Conservation (phyloP, 495 filamentous ascomycete species). For the Pyrenopolyporus hunteri region DNA sequence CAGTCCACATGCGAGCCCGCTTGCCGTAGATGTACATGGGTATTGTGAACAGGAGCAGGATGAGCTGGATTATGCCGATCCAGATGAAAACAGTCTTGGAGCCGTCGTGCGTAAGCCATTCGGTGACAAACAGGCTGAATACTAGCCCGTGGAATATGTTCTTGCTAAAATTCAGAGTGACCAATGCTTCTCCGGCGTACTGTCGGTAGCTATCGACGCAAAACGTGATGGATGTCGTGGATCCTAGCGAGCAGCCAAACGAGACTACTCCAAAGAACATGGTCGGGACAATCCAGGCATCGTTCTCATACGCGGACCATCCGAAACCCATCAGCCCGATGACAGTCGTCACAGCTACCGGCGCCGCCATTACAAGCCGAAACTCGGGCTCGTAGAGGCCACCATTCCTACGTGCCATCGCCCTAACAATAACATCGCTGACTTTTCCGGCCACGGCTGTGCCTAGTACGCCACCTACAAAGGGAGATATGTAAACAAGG, state of each 20-base stretch:
- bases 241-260: constrained; percentile 90
- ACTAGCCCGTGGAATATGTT: constrained; percentile 89
- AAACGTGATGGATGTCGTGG: constrained; percentile 94
- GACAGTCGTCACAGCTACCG: constrained; percentile 77
- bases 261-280: constrained; percentile 91
- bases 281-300: constrained; percentile 90
- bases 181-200: constrained; percentile 93
- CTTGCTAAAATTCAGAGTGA: constrained; percentile 94
- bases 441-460: constrained; percentile 90
- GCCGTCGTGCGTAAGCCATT: constrained; percentile 79
- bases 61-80: constrained; percentile 86
- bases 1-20: constrained; percentile 95
- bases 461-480: constrained; percentile 86
- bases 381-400: constrained; percentile 98
- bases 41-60: constrained; percentile 73
- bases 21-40: constrained; percentile 98
- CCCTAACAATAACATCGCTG: constrained; percentile 80
- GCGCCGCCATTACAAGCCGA: constrained; percentile 87
- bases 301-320: constrained; percentile 77
- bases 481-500: constrained; percentile 87
- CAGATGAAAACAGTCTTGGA: constrained; percentile 79
- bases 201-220: constrained; percentile 92
- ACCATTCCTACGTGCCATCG: constrained; percentile 81
- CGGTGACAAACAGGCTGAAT: constrained; percentile 89
- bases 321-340: constrained; percentile 93